Evolutionary conservation across 202 grass and related monocot species (phyloP), one percentile per base, ranked within the genome.

Genomic region (Schoenoplectus tabernaemontani): DNA sequence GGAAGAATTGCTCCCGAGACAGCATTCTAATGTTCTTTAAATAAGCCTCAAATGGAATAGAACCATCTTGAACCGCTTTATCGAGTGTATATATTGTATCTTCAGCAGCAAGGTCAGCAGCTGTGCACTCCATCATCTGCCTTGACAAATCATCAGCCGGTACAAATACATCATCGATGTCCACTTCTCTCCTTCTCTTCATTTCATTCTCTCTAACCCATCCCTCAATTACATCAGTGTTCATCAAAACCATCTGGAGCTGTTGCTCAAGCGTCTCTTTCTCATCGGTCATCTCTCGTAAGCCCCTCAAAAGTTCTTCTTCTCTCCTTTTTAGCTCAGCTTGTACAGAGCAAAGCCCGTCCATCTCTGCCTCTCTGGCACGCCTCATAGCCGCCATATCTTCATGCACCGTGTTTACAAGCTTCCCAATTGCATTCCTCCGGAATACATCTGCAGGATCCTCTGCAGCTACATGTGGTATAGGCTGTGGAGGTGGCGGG

Each of bases 111-210:
- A 95, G 47, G 78, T 98, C 96, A 0, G 89, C 87, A 0, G 88
- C 86, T 0, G 90, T 98, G 83, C 91, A 95, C n/a, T 95, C 90
- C 0, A 91, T 62, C 92, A 98, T 95, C 84, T 98, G 96, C 64
- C 79, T 83, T 43, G 96, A 98, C 47, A 95, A 85, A 26, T 59
- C 78, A 46, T 95, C 91, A 0, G 56, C 83, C 0, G 90, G 86
- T 39, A 89, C 53, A 17, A 95, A 83, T 0, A 79, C 90, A 26
- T 83, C 86, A 9, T 91, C 88, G 0, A 72, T 81, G 24, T 90
- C 87, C 7, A 81, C 23, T 39, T 83, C 86, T 67, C 77, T 85
- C 19, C 33, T 70, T 78, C 53, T 80, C 77, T 60, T 75, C 50
- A 37, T 71, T 17, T 88, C 82, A 32, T 92, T 98, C 7, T 90